Evolutionary conservation across 2,329 filamentous ascomycete species (phyloP), one percentile per base, ranked within the genome.

Genomic region (Cephalotrichum gorgonifer): DNA sequence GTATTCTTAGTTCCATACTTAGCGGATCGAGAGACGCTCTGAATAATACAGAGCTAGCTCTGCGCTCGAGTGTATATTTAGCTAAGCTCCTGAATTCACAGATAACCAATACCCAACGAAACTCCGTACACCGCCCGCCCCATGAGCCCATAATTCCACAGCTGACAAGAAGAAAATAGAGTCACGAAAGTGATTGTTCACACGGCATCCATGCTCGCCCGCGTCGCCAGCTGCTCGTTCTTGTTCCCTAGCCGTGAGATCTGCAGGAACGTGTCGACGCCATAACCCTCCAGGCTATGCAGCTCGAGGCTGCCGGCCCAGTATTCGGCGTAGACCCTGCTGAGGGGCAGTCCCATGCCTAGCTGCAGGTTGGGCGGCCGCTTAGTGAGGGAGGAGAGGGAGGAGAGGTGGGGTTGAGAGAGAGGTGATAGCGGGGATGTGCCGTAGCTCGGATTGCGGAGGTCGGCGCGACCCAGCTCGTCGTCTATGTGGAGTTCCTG

Each of bases 181-280:
- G 6, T 27, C 43, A 28, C 22, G 30, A 28, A n/a, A 27, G 7
- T 26, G 25, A 39, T 20, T 8, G 9, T 8, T 57, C 71, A 87
- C 12, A 90, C 78, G 20, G 85, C 83, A 64, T 90, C 86, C 74
- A 90, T 88, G 54, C 76, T 81, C 25, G 86, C 86, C 58, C 86
- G 73, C 26, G 81, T 88, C 3, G 78, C 88, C 53, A 98, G 73
- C 65, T 95, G 88, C 71, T 98, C 93, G 61, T 97, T 96, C 74
- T 95, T 96, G 64, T 98, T 98, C 20, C 93, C 93, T 50, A 98
- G 73, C 64, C 95, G 94, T 5, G 88, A 95, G 52, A 98, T 95
- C 62, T 97, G 90, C 54, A 98, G 68, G 61, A 98, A 98, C 0
- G 87, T 90, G 69, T 98, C 93, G 6, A 94, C 88, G 14, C 93